Evolutionary conservation across 2,329 filamentous ascomycete species (phyloP).

Genomic region (Pseudogymnoascus sp.): DNA sequence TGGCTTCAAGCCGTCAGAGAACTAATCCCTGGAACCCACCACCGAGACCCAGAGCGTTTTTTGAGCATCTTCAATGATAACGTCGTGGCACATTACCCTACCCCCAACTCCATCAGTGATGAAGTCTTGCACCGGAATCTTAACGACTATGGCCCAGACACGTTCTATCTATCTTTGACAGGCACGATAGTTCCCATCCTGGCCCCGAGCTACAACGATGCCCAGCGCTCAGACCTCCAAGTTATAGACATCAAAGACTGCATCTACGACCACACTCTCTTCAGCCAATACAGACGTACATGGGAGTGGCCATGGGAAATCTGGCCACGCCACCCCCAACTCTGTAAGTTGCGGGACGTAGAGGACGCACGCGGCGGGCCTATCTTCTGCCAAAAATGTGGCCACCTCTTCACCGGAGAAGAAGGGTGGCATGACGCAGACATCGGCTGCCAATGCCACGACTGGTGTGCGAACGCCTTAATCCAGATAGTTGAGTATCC

Average conservation of each 20-base stretch:
- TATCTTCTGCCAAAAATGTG: neutral
- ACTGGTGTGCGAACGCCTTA: neutral
- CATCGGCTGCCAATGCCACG: neutral
- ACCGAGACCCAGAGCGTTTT: neutral
- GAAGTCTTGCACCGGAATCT: neutral
- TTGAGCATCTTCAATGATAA: neutral
- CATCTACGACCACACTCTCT: neutral
- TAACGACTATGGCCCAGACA: conserved; percentile 1
- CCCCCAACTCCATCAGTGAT: neutral
- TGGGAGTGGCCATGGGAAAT: neutral
- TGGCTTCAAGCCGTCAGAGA: neutral
- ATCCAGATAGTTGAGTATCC: conserved; percentile 4
- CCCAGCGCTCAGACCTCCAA: neutral
- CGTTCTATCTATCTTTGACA: neutral
- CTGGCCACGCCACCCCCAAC: neutral
- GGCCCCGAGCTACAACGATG: neutral
- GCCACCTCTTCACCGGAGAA: neutral
- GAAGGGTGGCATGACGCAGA: neutral
- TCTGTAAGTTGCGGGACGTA: neutral
- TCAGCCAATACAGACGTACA: neutral
- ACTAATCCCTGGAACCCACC: neutral
- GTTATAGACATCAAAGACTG: neutral
- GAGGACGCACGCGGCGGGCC: neutral
- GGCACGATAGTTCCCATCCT: neutral
- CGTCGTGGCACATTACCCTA: neutral